Evolutionary conservation across 352 stramenopile genomes (phyloP).

Genomic region (Globisporangium spinosum): DNA sequence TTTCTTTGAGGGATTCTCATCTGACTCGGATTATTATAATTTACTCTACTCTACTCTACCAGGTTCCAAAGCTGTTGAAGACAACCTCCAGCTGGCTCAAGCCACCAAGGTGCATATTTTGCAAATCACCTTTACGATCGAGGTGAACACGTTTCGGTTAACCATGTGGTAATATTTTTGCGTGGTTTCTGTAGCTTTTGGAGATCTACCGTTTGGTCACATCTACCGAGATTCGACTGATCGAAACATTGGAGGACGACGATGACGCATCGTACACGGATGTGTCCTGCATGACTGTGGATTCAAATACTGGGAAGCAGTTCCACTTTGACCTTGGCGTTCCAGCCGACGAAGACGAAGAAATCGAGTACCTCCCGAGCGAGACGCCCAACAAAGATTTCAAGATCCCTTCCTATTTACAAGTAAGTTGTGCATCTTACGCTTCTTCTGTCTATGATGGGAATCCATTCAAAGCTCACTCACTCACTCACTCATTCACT

Average conservation of each 20-base stretch:
- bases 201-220: conserved; percentile 76
- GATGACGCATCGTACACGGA: conserved; percentile 54
- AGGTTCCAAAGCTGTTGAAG: conserved; percentile 42
- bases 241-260: conserved; percentile 54
- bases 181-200: conserved; percentile 42
- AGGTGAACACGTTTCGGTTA: background rate
- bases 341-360: conserved; percentile 47
- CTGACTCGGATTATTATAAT: background rate
- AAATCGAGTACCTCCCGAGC: conserved; percentile 80
- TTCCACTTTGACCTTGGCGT: conserved; percentile 81
- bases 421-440: conserved; percentile 27
- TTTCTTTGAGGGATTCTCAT: background rate
- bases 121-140: background rate
- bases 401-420: conserved; percentile 70
- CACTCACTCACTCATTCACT: background rate
- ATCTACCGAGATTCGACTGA: conserved; percentile 72
- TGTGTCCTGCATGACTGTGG: conserved; percentile 58
- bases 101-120: conserved; percentile 58
- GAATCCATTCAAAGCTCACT: background rate
- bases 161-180: background rate
- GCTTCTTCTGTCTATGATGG: background rate
- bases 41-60: background rate
- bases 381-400: conserved; percentile 49
- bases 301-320: conserved; percentile 58
- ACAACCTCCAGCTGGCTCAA: conserved; percentile 53